Base-by-base conservation (phyloP, 2,329 filamentous ascomycete species). In the Alternaria angustiovoidea region DNA sequence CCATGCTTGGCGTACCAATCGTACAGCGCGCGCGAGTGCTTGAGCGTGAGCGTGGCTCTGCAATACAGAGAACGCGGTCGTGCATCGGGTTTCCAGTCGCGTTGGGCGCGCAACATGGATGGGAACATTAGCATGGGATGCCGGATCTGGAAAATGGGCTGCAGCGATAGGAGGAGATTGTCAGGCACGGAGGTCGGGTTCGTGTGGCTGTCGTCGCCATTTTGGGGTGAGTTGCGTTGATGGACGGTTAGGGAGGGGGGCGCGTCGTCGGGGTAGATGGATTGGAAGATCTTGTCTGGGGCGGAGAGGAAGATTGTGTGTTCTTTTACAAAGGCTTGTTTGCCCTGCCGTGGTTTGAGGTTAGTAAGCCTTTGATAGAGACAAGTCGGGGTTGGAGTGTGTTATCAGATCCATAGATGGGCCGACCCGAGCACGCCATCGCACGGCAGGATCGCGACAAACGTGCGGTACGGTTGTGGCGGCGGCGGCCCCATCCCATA, bases 81-180 rank as follows among this genome's bases (percentile, higher is more conserved):
- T 2, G 49, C 20, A 1, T 24, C 30, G 1, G 49, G 6, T 3
- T 61, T 30, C 4, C 41, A 16, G 9, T 53, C 62, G 1, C 11
- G 36, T 20, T 56, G 54, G 0, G 63, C 63, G 26, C 64, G 66
- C 7, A 67, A 16, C 54, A 66, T 57, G 2, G 62, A 66, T 0
- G 64, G 64, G 41, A 65, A 69, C 64, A 69, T 66, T 2, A 69
- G 32, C 0, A 57, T 49, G 2, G 64, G 66, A 16, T 69, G 53
- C 5, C 64, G 57, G 41, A 67, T 67, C 12, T 69, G 66, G 53
- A 69, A 66, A 2, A 67, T 64, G 2, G 64, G 62, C 14, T 63
- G 53, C 30, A 69, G 30, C 3, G 55, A 49, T 2, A 65, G 53
- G n/a, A 69, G 55, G 16, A 69, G 39, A 46, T 9, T 39, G 38